phyloP scores from a whole-genome alignment of 768 basidiomycete species.

The Kwoniella mangroviensis region DNA sequence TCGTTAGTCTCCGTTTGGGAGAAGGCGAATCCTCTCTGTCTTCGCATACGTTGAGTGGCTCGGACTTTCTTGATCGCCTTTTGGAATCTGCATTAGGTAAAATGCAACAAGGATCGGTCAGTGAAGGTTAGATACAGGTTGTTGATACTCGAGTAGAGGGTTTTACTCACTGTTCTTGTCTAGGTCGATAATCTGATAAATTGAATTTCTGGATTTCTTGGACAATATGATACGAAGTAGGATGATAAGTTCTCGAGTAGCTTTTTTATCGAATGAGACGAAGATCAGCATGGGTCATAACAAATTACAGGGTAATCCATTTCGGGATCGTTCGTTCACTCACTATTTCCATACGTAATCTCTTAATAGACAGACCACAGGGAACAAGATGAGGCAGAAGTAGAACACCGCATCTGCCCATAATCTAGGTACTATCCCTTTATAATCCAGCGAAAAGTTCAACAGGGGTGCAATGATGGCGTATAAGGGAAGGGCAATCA shows the following conservation, averaged over 20 bases:
- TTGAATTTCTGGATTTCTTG: slow-evolving; percentile 99
- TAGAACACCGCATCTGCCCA: slow-evolving; percentile 91
- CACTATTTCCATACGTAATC: slow-evolving; percentile 99
- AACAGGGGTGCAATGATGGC: slow-evolving; percentile 79
- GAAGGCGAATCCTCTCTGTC: slow-evolving; percentile 96
- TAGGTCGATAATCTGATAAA: slow-evolving; percentile 91
- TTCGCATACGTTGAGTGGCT: slow-evolving; percentile 95
- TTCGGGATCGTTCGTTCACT: slow-evolving; percentile 54
- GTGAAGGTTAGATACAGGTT: no score
- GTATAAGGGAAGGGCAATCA: slow-evolving; percentile 91
- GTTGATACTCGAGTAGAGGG: no score
- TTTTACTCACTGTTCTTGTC: slow-evolving; percentile 82
- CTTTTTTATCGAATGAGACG: slow-evolving; percentile 58
- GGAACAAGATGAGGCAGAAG: slow-evolving; percentile 80
- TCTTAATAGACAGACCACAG: slow-evolving; percentile 78
- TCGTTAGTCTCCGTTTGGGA: slow-evolving; percentile 89
- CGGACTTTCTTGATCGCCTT: slow-evolving; percentile 99
- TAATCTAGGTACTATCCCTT: slow-evolving; percentile 83
- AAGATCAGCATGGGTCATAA: not conserved
- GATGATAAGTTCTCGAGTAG: slow-evolving; percentile 86
- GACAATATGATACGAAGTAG: slow-evolving; percentile 94
- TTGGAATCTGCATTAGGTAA: slow-evolving; percentile 70
- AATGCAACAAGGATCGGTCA: not conserved
- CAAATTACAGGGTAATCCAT: not conserved
- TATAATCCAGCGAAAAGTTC: slow-evolving; percentile 87